Conservation (phyloP, 768 basidiomycete genomes). For the Naganishia antarctica region DNA sequence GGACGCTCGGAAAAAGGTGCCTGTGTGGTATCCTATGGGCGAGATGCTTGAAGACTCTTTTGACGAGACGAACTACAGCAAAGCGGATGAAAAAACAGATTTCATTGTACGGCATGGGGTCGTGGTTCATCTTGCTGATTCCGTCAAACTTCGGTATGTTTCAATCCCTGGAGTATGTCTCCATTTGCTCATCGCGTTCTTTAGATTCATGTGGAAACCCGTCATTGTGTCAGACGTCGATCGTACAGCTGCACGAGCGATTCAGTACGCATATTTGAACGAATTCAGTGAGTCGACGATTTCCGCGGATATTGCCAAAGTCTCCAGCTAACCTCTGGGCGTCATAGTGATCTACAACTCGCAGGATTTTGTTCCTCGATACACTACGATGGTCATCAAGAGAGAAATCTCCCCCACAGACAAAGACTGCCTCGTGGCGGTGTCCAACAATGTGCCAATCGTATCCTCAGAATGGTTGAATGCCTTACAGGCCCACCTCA, state of each 20-base stretch:
- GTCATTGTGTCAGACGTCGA: constrained; percentile 15
- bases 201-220: constrained; percentile 21
- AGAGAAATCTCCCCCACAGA: neutral
- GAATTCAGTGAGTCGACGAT: neutral
- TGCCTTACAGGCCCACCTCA: neutral
- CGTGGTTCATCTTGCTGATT: neutral
- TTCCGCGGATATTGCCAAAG: neutral
- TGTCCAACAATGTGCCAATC: constrained; percentile 4
- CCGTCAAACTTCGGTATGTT: constrained; percentile 7
- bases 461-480: constrained; percentile 16
- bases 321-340: neutral
- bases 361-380: neutral
- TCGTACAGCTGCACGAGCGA: constrained; percentile 10
- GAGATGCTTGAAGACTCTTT: neutral
- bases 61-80: constrained; percentile 11
- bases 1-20: neutral
- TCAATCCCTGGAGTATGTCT: neutral
- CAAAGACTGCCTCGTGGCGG: constrained; percentile 13
- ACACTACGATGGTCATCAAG: neutral
- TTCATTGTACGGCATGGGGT: constrained; percentile 13
- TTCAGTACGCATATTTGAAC: neutral
- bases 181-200: neutral
- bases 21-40: neutral
- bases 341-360: constrained; percentile 8
- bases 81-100: neutral